Evolutionary conservation across 208 protist species (phyloP).

Genomic region (Lotmaria passim): DNA sequence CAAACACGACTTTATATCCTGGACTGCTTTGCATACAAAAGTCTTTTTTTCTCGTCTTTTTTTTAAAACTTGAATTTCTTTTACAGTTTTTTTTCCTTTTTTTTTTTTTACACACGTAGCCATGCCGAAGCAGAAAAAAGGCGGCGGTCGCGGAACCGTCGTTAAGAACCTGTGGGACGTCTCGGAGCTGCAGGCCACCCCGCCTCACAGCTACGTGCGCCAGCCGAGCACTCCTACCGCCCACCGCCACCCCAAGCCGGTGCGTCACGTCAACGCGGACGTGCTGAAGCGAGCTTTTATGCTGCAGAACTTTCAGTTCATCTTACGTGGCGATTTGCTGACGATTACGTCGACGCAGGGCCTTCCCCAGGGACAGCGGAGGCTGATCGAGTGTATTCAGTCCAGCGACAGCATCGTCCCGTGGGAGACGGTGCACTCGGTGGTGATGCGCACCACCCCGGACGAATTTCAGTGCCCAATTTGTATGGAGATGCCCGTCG

Average conservation of each 20-base stretch:
- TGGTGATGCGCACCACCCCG: conserved; percentile 73
- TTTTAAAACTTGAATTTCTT: background rate
- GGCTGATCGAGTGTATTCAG: conserved; percentile 62
- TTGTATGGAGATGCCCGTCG: conserved; percentile 72
- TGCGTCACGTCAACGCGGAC: conserved; percentile 46
- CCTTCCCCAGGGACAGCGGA: conserved; percentile 67
- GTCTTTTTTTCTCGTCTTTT: conserved; percentile 6
- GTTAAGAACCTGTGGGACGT: conserved; percentile 39
- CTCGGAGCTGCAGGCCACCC: conserved; percentile 16
- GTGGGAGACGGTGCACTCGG: conserved; percentile 82
- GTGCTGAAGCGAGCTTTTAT: conserved; percentile 77
- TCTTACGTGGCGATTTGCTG: conserved; percentile 76
- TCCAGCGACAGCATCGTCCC: conserved; percentile 62
- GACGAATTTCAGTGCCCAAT: conserved; percentile 87
- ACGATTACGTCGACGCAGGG: conserved; percentile 33
- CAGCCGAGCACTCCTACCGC: conserved; percentile 11
- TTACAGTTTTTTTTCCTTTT: conserved; percentile 1
- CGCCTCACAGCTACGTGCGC: conserved; percentile 6
- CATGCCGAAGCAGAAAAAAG: conserved; percentile 35
- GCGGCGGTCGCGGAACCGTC: conserved; percentile 29
- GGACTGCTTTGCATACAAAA: background rate
- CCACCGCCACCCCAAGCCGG: conserved; percentile 30
- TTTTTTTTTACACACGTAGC: too few relatives aligned
- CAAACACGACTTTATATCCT: too few relatives aligned
- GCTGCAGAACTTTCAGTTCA: conserved; percentile 90